Evolutionary conservation across 352 stramenopile genomes (phyloP).

Genomic region (Pythium phragmiticola): DNA sequence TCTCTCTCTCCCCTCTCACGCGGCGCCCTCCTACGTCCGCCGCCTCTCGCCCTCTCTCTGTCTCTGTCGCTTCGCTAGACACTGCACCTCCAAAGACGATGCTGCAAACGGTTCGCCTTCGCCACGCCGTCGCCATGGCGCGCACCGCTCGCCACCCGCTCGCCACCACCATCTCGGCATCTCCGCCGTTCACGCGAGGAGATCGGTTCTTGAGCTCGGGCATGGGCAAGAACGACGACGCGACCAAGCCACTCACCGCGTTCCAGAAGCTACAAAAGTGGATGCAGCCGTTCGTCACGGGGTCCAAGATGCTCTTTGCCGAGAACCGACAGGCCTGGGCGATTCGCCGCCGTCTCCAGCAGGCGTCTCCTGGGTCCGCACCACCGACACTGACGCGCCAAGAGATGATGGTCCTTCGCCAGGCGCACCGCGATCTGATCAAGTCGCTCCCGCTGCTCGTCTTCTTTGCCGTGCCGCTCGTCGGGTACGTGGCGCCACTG

Average conservation of each 20-base stretch:
- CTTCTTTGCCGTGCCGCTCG: slow-evolving; percentile 70
- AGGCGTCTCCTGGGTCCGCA: not conserved
- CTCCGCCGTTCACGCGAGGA: not conserved
- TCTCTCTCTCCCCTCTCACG: not conserved
- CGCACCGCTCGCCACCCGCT: not conserved
- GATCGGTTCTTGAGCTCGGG: slow-evolving; percentile 23
- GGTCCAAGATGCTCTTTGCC: slow-evolving; percentile 62
- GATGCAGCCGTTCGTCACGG: slow-evolving; percentile 76
- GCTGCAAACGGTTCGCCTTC: not conserved
- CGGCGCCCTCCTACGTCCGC: no score
- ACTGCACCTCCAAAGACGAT: not conserved
- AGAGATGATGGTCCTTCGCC: slow-evolving; percentile 81
- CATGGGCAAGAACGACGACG: slow-evolving; percentile 11
- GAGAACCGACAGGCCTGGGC: slow-evolving; percentile 83
- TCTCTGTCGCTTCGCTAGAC: not conserved
- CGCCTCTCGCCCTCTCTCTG: not conserved
- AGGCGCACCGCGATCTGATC: slow-evolving; percentile 79
- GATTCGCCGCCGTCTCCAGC: slow-evolving; percentile 58
- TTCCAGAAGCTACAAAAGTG: slow-evolving; percentile 84
- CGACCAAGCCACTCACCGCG: slow-evolving; percentile 45
- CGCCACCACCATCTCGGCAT: not conserved
- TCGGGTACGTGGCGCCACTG: slow-evolving; percentile 74
- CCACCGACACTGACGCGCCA: slow-evolving; percentile 39
- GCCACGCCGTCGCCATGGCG: not conserved
- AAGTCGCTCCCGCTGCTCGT: slow-evolving; percentile 77